phyloP scores from a whole-genome alignment of 129 eudicot genomes.

The Flaveria linearis region DNA sequence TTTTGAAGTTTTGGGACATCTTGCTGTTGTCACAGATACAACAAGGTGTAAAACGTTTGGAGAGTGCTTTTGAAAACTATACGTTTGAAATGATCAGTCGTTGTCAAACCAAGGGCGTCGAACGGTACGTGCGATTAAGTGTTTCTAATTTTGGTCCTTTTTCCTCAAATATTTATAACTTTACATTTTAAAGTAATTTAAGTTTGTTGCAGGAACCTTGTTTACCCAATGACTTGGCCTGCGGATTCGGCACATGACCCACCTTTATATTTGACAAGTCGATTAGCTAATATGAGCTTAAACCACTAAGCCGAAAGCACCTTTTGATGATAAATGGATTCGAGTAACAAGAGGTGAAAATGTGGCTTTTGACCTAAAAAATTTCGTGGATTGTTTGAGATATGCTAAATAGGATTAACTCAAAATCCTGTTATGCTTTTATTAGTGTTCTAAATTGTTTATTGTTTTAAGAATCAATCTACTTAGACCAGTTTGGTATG shows the following conservation, averaged over 20 bases:
- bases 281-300: constrained; percentile 36
- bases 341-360: too few species aligned
- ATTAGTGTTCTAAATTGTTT: too few species aligned
- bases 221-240: constrained; percentile 48
- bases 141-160: not conserved
- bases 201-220: constrained; percentile 32
- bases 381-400: too few species aligned
- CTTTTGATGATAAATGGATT: not conserved
- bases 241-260: constrained; percentile 18
- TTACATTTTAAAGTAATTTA: not conserved
- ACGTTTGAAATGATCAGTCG: constrained; percentile 30
- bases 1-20: constrained; percentile 45
- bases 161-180: not conserved
- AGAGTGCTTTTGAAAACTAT: constrained; percentile 28
- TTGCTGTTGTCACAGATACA: constrained; percentile 24
- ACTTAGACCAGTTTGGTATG: too few species aligned
- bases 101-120: constrained; percentile 34
- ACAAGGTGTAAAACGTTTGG: constrained; percentile 23
- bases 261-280: constrained; percentile 24
- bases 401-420: too few species aligned
- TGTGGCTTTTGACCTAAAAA: too few species aligned
- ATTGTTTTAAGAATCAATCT: too few species aligned
- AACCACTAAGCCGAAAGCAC: constrained; percentile 1
- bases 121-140: constrained; percentile 27
- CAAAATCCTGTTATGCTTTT: too few species aligned